Percentiles rank a stretch among this genome's conserved stretches.
Evolutionary conservation across 139 green algal genomes (phyloP).

Genomic region (Coccomyxa sp.): DNA sequence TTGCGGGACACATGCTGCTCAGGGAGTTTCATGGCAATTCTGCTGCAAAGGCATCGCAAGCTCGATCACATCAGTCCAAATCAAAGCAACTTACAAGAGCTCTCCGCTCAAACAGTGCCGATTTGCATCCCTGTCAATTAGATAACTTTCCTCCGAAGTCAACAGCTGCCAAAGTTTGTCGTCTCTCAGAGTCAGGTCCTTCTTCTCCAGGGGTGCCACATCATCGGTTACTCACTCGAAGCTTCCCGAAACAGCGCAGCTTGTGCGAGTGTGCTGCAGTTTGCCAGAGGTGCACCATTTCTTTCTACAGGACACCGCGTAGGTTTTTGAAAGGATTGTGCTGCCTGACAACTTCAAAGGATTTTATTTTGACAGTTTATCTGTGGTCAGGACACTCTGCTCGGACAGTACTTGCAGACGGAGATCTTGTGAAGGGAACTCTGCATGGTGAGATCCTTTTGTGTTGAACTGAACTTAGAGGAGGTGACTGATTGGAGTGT

Average conservation of each 20-base stretch:
- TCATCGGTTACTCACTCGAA: no score
- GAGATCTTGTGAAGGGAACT: background rate
- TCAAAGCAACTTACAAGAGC: background rate
- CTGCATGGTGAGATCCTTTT: background rate
- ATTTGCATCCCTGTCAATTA: background rate
- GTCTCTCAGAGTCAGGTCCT: background rate
- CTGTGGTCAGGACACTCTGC: background rate
- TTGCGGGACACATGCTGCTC: conserved; percentile 6
- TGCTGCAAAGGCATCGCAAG: no score
- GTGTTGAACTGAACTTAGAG: background rate
- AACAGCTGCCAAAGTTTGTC: background rate
- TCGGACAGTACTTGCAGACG: background rate
- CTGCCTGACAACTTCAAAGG: no score
- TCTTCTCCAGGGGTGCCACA: no score
- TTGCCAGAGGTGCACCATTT: no score
- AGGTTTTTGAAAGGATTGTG: no score
- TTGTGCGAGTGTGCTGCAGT: no score
- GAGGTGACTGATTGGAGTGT: background rate
- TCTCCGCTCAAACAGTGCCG: background rate
- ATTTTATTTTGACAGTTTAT: no score
- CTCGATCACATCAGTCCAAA: no score
- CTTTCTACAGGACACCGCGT: no score
- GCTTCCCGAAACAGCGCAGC: no score
- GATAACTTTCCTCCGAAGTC: background rate
- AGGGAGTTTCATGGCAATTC: background rate